phyloP scores from a whole-genome alignment of 2,329 filamentous ascomycete genomes.

The Neonectria hederae region DNA sequence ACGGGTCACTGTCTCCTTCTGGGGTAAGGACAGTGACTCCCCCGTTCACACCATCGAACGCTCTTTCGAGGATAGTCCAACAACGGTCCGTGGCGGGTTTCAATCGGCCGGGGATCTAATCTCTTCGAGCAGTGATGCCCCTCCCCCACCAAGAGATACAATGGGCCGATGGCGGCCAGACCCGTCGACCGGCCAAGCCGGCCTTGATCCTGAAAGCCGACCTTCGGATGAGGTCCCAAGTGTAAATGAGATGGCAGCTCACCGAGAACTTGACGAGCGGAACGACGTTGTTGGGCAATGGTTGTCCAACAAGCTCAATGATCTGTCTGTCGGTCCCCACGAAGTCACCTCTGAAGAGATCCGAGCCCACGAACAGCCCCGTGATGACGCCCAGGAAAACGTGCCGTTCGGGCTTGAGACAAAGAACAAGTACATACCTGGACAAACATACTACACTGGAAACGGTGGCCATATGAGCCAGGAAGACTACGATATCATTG shows the following conservation, averaged over 20 bases:
- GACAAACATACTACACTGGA: conserved; percentile 60
- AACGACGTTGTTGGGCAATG: conserved; percentile 63
- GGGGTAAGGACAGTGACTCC: conserved; percentile 56
- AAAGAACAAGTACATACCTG: conserved; percentile 59
- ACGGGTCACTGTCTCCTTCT: conserved; percentile 65
- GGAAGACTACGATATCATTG: conserved; percentile 61
- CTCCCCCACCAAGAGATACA: conserved; percentile 49
- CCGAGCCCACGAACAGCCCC: conserved; percentile 33
- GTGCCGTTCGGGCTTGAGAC: conserved; percentile 59
- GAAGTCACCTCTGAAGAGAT: conserved; percentile 39
- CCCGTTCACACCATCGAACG: conserved; percentile 53
- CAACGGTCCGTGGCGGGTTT: conserved; percentile 48
- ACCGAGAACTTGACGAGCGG: conserved; percentile 55
- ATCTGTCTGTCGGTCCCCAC: conserved; percentile 37
- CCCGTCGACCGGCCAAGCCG: conserved; percentile 52
- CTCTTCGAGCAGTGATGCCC: conserved; percentile 38
- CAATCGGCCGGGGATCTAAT: conserved; percentile 54
- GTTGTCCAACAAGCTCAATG: conserved; percentile 52
- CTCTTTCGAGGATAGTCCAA: conserved; percentile 50
- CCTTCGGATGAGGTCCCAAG: conserved; percentile 55
- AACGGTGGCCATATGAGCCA: conserved; percentile 55
- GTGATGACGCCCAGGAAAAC: conserved; percentile 48
- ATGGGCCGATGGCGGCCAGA: conserved; percentile 55
- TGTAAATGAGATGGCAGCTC: conserved; percentile 58
- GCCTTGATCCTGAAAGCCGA: conserved; percentile 59